A percentile compares a stretch with the other conserved stretches of the same genome.
phyloP scores from a whole-genome alignment of 1,139 yeast genomes.

The Sugiyamaella paludigena region DNA sequence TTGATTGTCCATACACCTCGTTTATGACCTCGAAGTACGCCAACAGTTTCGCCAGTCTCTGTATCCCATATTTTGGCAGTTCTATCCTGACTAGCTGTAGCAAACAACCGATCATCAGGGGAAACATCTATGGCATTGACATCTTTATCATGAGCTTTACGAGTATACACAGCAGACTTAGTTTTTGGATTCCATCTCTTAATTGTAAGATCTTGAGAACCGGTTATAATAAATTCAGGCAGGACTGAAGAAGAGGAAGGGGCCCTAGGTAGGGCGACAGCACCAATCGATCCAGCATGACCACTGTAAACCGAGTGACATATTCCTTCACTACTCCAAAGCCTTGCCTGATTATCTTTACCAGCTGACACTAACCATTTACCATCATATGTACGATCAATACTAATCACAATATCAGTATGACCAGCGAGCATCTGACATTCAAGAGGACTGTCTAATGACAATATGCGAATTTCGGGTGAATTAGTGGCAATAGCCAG shows the following conservation, averaged over 20 bases:
- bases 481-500: constrained; percentile 92
- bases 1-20: constrained; percentile 92
- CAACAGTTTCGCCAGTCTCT: constrained; percentile 78
- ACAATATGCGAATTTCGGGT: constrained; percentile 75
- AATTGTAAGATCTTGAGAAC: constrained; percentile 84
- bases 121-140: constrained; percentile 84
- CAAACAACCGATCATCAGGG: constrained; percentile 83
- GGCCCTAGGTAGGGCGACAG: constrained; percentile 69
- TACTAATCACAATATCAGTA: constrained; percentile 73
- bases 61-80: constrained; percentile 86
- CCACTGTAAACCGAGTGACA: constrained; percentile 52
- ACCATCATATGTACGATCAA: constrained; percentile 79
- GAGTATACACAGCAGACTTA: constrained; percentile 68
- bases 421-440: constrained; percentile 75
- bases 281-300: constrained; percentile 84
- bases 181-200: constrained; percentile 67
- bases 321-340: constrained; percentile 52
- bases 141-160: constrained; percentile 96
- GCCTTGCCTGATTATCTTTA: constrained; percentile 80
- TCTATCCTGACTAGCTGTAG: constrained; percentile 95
- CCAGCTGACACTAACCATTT: constrained; percentile 88
- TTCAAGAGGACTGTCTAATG: constrained; percentile 50
- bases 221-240: constrained; percentile 79
- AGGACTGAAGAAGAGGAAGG: constrained; percentile 38
- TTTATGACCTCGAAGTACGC: constrained; percentile 82